A percentile compares a stretch with the other conserved stretches of the same genome.
These are phyloP conservation scores for Amylostereum areolatum DNA, from an alignment of 1,284 basidiomycete species.

Conservation along the genomic window DNA sequence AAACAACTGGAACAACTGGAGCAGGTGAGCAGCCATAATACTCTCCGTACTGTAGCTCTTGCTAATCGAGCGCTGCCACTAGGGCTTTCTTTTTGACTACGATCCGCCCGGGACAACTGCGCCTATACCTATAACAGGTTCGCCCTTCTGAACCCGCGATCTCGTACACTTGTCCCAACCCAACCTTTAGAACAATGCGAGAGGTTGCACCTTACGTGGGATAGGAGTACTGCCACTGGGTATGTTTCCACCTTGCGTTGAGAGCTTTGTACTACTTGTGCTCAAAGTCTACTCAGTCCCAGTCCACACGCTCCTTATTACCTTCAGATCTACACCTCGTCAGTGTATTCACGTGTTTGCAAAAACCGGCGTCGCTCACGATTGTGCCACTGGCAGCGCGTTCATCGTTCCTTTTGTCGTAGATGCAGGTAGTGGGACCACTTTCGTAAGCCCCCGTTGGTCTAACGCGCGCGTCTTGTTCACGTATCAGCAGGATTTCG, in stretches of 20 bases:
- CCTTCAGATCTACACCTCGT: conserved; percentile 60
- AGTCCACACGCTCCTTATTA: conserved; percentile 51
- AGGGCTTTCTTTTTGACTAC: conserved; percentile 54
- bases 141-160: conserved; percentile 9
- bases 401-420: conserved; percentile 49
- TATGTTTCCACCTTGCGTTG: conserved; percentile 18
- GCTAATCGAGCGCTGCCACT: no score
- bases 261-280: conserved; percentile 3
- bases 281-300: conserved; percentile 29
- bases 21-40: no score
- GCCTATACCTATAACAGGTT: conserved; percentile 45
- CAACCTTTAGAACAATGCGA: conserved; percentile 44
- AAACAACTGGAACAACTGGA: no score
- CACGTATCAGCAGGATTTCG: conserved; percentile 37
- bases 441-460: conserved; percentile 35
- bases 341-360: conserved; percentile 17
- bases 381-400: conserved; percentile 30
- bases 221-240: conserved; percentile 39
- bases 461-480: neutral
- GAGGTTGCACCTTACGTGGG: conserved; percentile 45
- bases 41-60: no score
- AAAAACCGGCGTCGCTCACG: no score
- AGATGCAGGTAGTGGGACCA: conserved; percentile 37
- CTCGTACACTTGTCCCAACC: neutral
- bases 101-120: conserved; percentile 31